phyloP scores from a whole-genome alignment of 164 flowering plant genomes.

The Macadamia integrifolia region DNA sequence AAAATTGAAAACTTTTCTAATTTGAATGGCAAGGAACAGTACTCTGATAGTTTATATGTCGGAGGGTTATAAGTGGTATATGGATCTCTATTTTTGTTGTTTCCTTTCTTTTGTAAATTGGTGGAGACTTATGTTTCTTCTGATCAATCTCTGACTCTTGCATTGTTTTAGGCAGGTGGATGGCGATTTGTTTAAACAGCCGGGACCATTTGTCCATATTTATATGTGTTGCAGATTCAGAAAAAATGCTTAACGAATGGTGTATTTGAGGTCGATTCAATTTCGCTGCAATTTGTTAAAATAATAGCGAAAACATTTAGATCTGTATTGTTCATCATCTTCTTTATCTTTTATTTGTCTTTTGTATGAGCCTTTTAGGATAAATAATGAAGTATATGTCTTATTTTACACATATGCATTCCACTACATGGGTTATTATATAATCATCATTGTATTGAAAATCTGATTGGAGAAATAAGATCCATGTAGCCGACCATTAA shows the following conservation, averaged over 20 bases:
- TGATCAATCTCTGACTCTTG: not conserved
- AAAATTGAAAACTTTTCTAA: slow-evolving; percentile 61
- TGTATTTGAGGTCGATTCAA: slow-evolving; percentile 76
- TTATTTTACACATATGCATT: no score
- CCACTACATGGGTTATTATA: no score
- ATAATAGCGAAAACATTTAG: slow-evolving; percentile 45
- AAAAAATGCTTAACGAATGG: slow-evolving; percentile 69
- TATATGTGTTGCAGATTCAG: slow-evolving; percentile 72
- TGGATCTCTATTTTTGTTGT: not conserved
- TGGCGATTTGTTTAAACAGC: slow-evolving; percentile 69
- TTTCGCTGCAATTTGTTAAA: slow-evolving; percentile 65
- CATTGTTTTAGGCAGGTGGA: slow-evolving; percentile 42
- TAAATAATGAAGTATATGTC: no score
- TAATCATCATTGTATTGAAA: no score
- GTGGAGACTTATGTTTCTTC: not conserved
- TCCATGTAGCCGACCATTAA: no score
- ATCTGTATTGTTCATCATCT: slow-evolving; percentile 35
- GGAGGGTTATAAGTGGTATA: slow-evolving; percentile 70
- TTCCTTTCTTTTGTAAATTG: not conserved
- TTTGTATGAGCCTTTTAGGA: no score
- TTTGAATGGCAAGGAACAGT: slow-evolving; percentile 65
- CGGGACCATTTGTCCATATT: slow-evolving; percentile 78
- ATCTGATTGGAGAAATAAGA: no score
- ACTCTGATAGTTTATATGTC: slow-evolving; percentile 56
- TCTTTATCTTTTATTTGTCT: not conserved